Conservation (phyloP, 768 basidiomycete species). For the Boletus insuetus region DNA sequence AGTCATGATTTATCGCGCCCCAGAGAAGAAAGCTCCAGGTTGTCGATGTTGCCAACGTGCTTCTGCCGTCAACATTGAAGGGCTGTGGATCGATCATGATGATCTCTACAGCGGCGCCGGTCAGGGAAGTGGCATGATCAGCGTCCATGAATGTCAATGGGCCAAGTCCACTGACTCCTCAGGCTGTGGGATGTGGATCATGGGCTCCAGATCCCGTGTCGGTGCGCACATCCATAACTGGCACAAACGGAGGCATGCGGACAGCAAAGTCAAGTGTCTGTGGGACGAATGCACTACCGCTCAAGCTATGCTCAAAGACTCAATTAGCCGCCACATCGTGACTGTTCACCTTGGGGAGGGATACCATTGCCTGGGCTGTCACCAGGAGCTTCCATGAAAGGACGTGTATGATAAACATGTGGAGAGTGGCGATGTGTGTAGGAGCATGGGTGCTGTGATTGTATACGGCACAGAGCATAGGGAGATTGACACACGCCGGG, state of each 20-base stretch:
- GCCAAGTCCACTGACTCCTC: neutral
- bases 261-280: neutral
- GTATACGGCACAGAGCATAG: neutral
- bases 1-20: neutral
- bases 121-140: neutral
- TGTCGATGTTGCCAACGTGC: neutral
- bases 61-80: slow-evolving; percentile 2
- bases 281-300: slow-evolving; percentile 2
- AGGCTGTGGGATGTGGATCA: slow-evolving; percentile 10
- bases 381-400: neutral
- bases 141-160: slow-evolving; percentile 10
- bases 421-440: neutral
- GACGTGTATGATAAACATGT: slow-evolving; percentile 5
- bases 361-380: slow-evolving; percentile 4
- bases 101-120: neutral
- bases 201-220: neutral
- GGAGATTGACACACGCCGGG: neutral
- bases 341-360: slow-evolving; percentile 5
- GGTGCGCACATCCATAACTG: slow-evolving; percentile 6
- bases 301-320: neutral
- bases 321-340: slow-evolving; percentile 2
- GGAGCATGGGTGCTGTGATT: neutral
- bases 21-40: neutral
- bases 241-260: neutral
- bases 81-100: slow-evolving; percentile 3